phyloP scores from a whole-genome alignment of 805 yeast species.

The Schizosaccharomyces cryophilus region DNA sequence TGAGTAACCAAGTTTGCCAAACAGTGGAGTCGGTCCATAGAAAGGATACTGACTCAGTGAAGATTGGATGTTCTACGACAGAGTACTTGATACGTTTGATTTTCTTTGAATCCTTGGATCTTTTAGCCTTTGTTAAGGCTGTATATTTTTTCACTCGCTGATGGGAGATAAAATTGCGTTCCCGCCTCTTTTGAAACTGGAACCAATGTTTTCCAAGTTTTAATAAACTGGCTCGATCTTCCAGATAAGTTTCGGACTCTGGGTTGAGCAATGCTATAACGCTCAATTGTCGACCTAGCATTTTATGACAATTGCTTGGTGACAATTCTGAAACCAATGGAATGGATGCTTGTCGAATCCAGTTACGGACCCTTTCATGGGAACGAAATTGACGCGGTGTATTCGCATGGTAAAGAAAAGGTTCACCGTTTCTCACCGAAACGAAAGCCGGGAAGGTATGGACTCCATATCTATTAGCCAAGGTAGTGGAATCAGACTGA shows the following conservation, averaged over 20 bases:
- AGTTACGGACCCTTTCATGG: conserved; percentile 10
- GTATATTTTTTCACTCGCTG: not conserved
- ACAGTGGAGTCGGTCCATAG: not conserved
- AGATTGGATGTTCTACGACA: not conserved
- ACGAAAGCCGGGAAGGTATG: conserved; percentile 13
- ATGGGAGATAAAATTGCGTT: not conserved
- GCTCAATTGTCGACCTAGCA: not conserved
- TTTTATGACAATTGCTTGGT: conserved; percentile 10
- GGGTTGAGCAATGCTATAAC: not conserved
- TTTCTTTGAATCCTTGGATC: not conserved
- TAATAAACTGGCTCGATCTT: not conserved
- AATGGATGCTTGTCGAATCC: conserved; percentile 15
- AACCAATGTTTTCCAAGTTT: not conserved
- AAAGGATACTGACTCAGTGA: not conserved
- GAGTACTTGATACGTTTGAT: not conserved
- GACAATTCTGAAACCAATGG: conserved; percentile 16
- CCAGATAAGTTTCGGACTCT: not conserved
- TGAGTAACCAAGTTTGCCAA: not conserved
- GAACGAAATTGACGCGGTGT: conserved; percentile 12
- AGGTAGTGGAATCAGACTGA: conserved; percentile 11
- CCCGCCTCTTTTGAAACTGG: not conserved
- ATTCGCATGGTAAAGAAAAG: conserved; percentile 8
- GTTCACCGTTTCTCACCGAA: conserved; percentile 12
- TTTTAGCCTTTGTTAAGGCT: not conserved
- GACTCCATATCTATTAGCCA: conserved; percentile 12